Evolutionary conservation across 768 basidiomycete genomes (phyloP), one percentile per base, ranked within the genome.

Genomic region (Pulveroboletus frians): DNA sequence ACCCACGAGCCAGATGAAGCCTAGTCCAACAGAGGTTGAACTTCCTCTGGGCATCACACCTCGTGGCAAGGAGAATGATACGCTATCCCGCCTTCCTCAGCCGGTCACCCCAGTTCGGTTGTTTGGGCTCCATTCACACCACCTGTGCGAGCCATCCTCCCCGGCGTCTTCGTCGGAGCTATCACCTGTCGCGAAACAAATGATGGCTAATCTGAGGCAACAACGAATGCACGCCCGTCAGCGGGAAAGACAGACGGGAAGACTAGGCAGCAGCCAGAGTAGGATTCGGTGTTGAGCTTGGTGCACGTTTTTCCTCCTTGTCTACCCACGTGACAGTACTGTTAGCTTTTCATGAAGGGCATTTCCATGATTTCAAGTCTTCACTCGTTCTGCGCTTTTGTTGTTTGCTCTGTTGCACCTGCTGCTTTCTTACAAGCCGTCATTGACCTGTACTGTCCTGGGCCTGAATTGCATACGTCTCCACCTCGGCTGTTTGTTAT

Each of bases 131-230:
- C 72, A 69, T 49, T 60, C 63, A 27, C 54, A 61, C 5, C 50
- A 68, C 27, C 44, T 66, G 29, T 46, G 27, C 5, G 65, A 62
- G 3, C 60, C 57, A 42, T 76, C 82, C 3, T 87, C 84, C 2
- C 84, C 87, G 18, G 77, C 83, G 20, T 82, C 78, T 26, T 87
- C 86, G 3, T 78, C 85, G 9, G 88, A 89, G 53, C 69, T 90
- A 43, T 89, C 87, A 17, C 84, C 84, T 13, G 69, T 82, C 29
- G 82, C 77, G 5, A 75, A 73, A 55, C 75, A 83, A 60, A 73
- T 89, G 59, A 89, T 89, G 87, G 68, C 70, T 49, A 76, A 83
- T 56, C 61, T 84, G 38, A 72, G 87, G 43, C 63, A 67, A 49
- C 69, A 74, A n/a, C 55, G 66, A 29, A 68, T 53, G 59, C 44